These are phyloP conservation scores for Lentinula aciculospora DNA, from an alignment of 768 basidiomycete genomes.

Conservation along the genomic window DNA sequence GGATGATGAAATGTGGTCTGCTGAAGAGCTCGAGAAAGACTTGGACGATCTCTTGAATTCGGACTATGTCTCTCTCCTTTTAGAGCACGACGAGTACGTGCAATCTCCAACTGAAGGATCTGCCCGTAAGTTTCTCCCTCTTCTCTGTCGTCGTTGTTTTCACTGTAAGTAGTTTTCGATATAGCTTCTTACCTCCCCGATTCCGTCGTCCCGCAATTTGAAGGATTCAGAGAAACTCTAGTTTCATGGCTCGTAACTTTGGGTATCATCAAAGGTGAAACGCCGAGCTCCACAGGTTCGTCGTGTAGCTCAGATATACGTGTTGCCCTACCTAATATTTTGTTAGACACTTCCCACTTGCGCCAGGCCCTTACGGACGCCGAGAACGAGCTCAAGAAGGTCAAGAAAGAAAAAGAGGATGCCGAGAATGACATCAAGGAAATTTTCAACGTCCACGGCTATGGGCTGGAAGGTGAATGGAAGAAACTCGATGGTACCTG, in stretches of 20 bases:
- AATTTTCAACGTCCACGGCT: constrained; percentile 61
- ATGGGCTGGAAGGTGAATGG: constrained; percentile 86
- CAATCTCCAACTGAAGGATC: constrained; percentile 41
- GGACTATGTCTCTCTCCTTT: constrained; percentile 70
- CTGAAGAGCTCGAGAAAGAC: constrained; percentile 50
- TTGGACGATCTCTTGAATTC: constrained; percentile 51
- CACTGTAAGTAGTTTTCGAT: constrained; percentile 59
- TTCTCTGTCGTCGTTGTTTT: background rate
- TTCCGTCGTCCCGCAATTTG: constrained; percentile 64
- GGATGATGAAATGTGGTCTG: constrained; percentile 59
- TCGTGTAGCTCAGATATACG: background rate
- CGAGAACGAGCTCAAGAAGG: constrained; percentile 48
- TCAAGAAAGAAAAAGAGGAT: constrained; percentile 46
- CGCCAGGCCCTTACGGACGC: constrained; percentile 60
- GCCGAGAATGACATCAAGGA: constrained; percentile 56
- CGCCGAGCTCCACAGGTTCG: constrained; percentile 36
- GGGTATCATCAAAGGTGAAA: constrained; percentile 44
- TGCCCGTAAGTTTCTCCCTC: constrained; percentile 42
- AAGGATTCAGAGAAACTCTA: constrained; percentile 55
- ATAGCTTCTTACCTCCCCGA: constrained; percentile 84
- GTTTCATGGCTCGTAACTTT: constrained; percentile 58
- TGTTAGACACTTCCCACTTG: constrained; percentile 53
- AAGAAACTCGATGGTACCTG: constrained; percentile 88
- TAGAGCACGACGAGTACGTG: constrained; percentile 73
- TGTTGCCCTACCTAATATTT: background rate